Evolutionary conservation across 2,329 filamentous ascomycete genomes (phyloP).

Genomic region (Aureobasidium vineae): DNA sequence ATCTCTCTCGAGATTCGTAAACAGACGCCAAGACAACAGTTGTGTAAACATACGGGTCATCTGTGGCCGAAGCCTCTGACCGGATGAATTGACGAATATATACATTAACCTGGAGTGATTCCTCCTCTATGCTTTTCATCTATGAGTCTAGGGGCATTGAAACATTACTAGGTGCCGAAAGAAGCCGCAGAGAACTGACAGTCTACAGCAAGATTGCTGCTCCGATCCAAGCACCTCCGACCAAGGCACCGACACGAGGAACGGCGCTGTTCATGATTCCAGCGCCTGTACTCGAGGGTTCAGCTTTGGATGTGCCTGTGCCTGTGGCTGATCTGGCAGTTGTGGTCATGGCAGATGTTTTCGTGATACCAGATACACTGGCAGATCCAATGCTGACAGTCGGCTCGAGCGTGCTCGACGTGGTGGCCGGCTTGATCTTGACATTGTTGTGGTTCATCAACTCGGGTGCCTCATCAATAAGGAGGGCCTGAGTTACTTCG

Average conservation of each 20-base stretch:
- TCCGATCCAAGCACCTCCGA: conserved; percentile 5
- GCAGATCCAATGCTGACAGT: conserved; percentile 13
- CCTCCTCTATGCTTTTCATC: conserved; percentile 6
- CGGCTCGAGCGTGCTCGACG: not conserved
- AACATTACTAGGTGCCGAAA: not conserved
- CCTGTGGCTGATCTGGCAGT: not conserved
- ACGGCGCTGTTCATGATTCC: not conserved
- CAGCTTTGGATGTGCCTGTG: not conserved
- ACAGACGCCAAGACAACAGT: not conserved
- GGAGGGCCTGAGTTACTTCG: conserved; percentile 47
- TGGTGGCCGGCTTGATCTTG: conserved; percentile 19
- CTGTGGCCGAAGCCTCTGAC: not conserved
- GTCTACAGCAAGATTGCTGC: conserved; percentile 15
- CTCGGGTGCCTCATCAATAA: conserved; percentile 31
- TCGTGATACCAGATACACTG: conserved; percentile 13
- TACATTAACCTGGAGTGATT: conserved; percentile 8
- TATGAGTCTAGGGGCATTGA: not conserved
- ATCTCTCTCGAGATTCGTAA: not conserved
- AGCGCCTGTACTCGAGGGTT: not conserved
- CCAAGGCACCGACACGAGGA: not conserved
- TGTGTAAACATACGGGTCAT: conserved; percentile 13
- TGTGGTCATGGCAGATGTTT: not conserved
- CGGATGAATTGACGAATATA: conserved; percentile 5
- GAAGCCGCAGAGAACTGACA: not conserved
- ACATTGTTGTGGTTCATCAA: conserved; percentile 13